Base-by-base conservation (phyloP, 345 rosid genomes). In the Gossypium arboreum region DNA sequence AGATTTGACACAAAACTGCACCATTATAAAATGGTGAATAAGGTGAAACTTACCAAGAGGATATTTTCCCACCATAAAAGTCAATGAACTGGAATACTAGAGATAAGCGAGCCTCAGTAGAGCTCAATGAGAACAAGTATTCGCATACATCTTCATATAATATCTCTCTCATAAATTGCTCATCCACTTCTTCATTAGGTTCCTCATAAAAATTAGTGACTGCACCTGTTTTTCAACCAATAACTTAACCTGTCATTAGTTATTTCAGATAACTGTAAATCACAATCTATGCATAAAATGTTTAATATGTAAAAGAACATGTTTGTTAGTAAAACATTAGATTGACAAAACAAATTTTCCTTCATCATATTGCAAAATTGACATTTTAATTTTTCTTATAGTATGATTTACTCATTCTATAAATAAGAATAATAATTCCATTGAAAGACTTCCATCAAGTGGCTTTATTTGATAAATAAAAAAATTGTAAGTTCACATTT, bases 111-210 rank as follows among this genome's bases (percentile, higher is more conserved):
- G 97, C 95, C 71, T 88, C 93, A 20, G 77, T 77, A 67, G 98
- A 91, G 78, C 81, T 83, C 73, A 94, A 79, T 12, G 92, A 89
- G 82, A 94, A 92, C 81, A 94, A 76, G 83, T 82, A 88, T 73
- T 91, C 96, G 52, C 84, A 78, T 68, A 92, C 79, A 85, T 94
- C 99, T 84, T 92, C 98, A 91, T 86, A 90, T 50, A 93, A 75
- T 65, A 91, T 82, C 73, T 82, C 88, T 78, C 94, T 83, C 73
- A 84, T 79, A 77, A 90, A 77, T 72, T 86, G 92, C 70, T 88
- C 97, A 75, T 94, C 98, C 48, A 76, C 84, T 76, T 88, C 92
- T 75, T 77, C 74, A 76, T 85, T 86, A 45, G 79, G 74, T 50
- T 79, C 61, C 77, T 73, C 91, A 79, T 85, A 82, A 73, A 54